Percentiles rank a stretch among this genome's conserved stretches.
Evolutionary conservation across 2,329 filamentous ascomycete species (phyloP).

Genomic region (Trematosphaeria pertusa): DNA sequence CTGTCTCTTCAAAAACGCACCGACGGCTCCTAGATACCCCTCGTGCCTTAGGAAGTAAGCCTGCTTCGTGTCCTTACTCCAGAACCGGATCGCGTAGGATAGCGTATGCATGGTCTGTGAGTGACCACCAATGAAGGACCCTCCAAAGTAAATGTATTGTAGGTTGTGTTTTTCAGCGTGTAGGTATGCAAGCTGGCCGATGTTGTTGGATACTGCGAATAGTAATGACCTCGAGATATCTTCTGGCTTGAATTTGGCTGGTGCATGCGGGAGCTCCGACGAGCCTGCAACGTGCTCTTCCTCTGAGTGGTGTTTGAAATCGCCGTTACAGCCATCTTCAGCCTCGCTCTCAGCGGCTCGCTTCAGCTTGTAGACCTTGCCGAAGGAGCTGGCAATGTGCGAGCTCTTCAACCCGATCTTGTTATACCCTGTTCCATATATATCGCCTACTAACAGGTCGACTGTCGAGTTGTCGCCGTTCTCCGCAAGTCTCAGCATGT

Average conservation of each 20-base stretch:
- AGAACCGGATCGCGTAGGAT: conserved; percentile 96
- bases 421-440: conserved; percentile 93
- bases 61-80: conserved; percentile 92
- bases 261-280: conserved; percentile 41
- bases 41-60: conserved; percentile 96
- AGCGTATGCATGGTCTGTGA: conserved; percentile 98
- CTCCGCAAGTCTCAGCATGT: conserved; percentile 93
- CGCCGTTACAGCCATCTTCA: conserved; percentile 70
- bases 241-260: conserved; percentile 72
- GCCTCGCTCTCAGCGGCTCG: conserved; percentile 79
- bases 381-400: conserved; percentile 94
- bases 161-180: conserved; percentile 94
- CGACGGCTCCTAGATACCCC: conserved; percentile 91
- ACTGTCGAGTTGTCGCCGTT: conserved; percentile 90
- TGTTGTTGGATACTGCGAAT: conserved; percentile 95
- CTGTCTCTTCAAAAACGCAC: conserved; percentile 90
- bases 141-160: conserved; percentile 95
- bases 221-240: conserved; percentile 91
- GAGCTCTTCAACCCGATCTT: conserved; percentile 97
- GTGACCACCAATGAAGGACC: conserved; percentile 95
- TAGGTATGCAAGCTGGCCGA: conserved; percentile 96
- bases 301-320: conserved; percentile 48
- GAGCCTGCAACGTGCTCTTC: conserved; percentile 42
- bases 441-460: conserved; percentile 96
- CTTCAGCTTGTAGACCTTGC: conserved; percentile 95